These are phyloP conservation scores for Fusarium concolor DNA, from an alignment of 2,329 filamentous ascomycete species.

Conservation along the genomic window DNA sequence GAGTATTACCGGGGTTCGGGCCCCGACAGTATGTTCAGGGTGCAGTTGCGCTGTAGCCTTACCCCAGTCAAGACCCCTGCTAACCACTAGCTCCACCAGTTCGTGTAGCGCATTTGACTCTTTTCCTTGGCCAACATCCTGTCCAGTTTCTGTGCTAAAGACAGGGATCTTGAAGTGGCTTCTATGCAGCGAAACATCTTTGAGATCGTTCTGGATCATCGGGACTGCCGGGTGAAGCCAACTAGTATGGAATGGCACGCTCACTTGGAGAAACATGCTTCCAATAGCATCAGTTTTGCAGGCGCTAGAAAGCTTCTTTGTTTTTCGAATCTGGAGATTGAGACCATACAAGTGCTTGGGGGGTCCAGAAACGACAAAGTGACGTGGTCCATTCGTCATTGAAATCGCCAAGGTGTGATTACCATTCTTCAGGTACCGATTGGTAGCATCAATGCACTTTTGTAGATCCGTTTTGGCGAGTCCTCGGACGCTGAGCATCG, in stretches of 20 bases:
- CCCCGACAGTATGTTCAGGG: not conserved
- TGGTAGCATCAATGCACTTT: constrained; percentile 9
- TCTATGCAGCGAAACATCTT: not conserved
- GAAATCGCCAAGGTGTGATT: not conserved
- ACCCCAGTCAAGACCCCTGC: constrained; percentile 10
- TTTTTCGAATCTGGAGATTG: constrained; percentile 19
- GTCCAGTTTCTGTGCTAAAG: constrained; percentile 13
- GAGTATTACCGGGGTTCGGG: not conserved
- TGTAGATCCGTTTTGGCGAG: constrained; percentile 4
- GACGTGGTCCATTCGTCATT: constrained; percentile 7
- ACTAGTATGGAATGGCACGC: constrained; percentile 18
- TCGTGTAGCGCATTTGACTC: not conserved
- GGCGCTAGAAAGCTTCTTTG: not conserved
- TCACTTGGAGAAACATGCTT: constrained; percentile 17
- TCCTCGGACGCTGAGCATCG: constrained; percentile 20
- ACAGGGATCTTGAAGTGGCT: not conserved
- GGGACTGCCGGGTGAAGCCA: constrained; percentile 10
- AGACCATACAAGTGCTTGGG: constrained; percentile 18
- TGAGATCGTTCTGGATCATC: constrained; percentile 14
- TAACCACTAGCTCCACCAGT: constrained; percentile 12
- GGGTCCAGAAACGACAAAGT: constrained; percentile 21
- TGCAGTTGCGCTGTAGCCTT: constrained; percentile 1
- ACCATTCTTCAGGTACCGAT: constrained; percentile 9
- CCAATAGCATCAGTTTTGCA: not conserved
- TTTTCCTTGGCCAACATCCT: not conserved